These are phyloP conservation scores for Filobasidium uniguttulatum DNA, from an alignment of 1,284 basidiomycete genomes.

Conservation along the genomic window DNA sequence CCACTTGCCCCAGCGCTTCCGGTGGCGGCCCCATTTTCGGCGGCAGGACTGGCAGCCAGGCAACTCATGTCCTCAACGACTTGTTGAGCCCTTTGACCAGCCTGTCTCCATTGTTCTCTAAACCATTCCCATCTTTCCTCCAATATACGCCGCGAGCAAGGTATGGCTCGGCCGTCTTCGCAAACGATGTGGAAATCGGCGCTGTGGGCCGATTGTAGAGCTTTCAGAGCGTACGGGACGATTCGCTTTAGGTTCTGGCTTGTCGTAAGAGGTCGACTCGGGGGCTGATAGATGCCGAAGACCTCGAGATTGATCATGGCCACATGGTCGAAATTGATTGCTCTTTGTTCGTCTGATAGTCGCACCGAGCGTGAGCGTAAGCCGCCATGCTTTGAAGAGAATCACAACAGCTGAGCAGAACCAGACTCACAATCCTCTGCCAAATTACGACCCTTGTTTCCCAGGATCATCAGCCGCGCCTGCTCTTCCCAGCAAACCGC, in stretches of 20 bases:
- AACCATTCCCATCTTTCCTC: slow-evolving; percentile 92
- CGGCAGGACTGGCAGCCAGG: slow-evolving; percentile 3
- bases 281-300: slow-evolving; percentile 83
- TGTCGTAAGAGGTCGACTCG: slow-evolving; percentile 31
- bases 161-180: slow-evolving; percentile 70
- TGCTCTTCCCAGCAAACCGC: slow-evolving; percentile 24
- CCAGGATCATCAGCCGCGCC: slow-evolving; percentile 76
- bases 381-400: not conserved
- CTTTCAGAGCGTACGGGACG: slow-evolving; percentile 32
- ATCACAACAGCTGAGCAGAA: not conserved
- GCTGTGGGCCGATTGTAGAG: slow-evolving; percentile 59
- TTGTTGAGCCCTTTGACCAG: not conserved
- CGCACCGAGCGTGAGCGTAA: not conserved
- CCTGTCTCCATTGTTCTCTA: slow-evolving; percentile 44
- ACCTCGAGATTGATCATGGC: slow-evolving; percentile 82
- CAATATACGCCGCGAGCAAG: slow-evolving; percentile 65
- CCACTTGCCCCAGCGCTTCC: too few species aligned
- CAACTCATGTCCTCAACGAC: slow-evolving; percentile 18
- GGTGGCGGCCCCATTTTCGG: slow-evolving; percentile 5
- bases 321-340: slow-evolving; percentile 81
- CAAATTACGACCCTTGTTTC: slow-evolving; percentile 69
- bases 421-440: slow-evolving; percentile 54
- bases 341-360: slow-evolving; percentile 51
- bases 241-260: too few species aligned
- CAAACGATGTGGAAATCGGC: slow-evolving; percentile 82